Base-by-base conservation (phyloP, 208 protist genomes). In the Leishmania tarentolae region DNA sequence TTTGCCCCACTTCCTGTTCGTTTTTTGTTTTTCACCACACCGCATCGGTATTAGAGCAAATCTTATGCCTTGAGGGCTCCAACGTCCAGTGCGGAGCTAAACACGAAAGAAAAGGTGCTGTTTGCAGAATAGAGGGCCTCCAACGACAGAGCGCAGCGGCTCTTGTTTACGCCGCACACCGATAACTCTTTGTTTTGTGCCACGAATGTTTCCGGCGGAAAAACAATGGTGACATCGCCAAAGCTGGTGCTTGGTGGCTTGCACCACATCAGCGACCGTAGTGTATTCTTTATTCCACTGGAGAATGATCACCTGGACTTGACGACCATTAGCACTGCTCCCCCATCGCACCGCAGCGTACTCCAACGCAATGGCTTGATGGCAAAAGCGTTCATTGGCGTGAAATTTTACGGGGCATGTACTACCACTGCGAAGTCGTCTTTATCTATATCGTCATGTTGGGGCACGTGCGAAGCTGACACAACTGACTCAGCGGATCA, bases 291-390 rank as follows among this genome's bases (percentile, higher is more conserved):
- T 28, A 56, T 78, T 8, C 86, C 90, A 1, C 42, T 78, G 0
- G 77, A 88, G 2, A 81, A 80, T 44, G 76, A 85, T 66, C 59
- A 78, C 31, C 70, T 96, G 1, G 89, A 94, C 76, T 88, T 95
- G 69, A 76, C 81, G 65, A 95, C 91, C 1, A 61, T 96, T 13
- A 91, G 86, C 83, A 86, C 72, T 9, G 85, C 83, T 7, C 93
- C 93, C 42, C 84, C 87, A 2, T 74, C 88, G 52, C 93, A 96
- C 76, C 88, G 93, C 28, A 79, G 81, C 0, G 78, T 88, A 35
- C 72, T 96, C 46, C 93, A 95, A 80, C 86, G 83, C 68, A 90
- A 94, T 66, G 93, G 93, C 0, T 73, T 94, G 35, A 81, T 96
- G 24, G 93, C 91, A 28, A 96, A 95, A 82, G 81, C 87, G 35